Evolutionary conservation across 2,329 filamentous ascomycete species (phyloP).

Genomic region (Shiraia bambusicola): DNA sequence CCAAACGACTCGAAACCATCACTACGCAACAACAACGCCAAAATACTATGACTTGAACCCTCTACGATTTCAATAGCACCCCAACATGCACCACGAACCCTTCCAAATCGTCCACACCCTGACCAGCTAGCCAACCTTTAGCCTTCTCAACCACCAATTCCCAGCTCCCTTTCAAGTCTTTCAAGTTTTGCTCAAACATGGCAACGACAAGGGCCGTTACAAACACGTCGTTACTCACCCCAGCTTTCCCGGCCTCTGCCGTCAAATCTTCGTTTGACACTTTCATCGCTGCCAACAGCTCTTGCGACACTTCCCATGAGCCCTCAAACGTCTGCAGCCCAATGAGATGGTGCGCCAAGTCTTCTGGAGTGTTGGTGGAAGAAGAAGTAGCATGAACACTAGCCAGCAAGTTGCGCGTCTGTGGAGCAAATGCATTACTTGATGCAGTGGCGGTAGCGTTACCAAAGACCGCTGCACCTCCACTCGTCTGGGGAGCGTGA

Average conservation of each 20-base stretch:
- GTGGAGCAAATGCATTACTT: background rate
- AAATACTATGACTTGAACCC: no score
- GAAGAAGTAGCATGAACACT: conserved; percentile 1
- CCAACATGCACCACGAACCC: conserved; percentile 3
- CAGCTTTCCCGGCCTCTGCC: background rate
- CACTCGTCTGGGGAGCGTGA: no score
- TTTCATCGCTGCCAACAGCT: conserved; percentile 24
- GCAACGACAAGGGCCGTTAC: conserved; percentile 50
- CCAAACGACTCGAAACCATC: no score
- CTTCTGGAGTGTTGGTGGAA: conserved; percentile 17
- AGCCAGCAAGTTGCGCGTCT: background rate
- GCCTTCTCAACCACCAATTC: conserved; percentile 66
- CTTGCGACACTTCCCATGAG: conserved; percentile 48
- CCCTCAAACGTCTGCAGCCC: conserved; percentile 59
- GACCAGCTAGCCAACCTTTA: conserved; percentile 41
- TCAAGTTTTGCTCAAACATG: conserved; percentile 52
- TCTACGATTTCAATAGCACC: background rate
- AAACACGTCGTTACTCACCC: conserved; percentile 17
- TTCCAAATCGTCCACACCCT: conserved; percentile 4
- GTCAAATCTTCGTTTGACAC: conserved; percentile 1
- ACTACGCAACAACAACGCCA: no score
- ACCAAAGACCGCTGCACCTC: no score
- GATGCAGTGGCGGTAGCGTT: no score
- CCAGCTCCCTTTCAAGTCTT: conserved; percentile 58
- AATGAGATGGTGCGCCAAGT: conserved; percentile 51